Evolutionary conservation across 768 basidiomycete species (phyloP), one percentile per base, ranked within the genome.

Genomic region (Trametes cubensis): DNA sequence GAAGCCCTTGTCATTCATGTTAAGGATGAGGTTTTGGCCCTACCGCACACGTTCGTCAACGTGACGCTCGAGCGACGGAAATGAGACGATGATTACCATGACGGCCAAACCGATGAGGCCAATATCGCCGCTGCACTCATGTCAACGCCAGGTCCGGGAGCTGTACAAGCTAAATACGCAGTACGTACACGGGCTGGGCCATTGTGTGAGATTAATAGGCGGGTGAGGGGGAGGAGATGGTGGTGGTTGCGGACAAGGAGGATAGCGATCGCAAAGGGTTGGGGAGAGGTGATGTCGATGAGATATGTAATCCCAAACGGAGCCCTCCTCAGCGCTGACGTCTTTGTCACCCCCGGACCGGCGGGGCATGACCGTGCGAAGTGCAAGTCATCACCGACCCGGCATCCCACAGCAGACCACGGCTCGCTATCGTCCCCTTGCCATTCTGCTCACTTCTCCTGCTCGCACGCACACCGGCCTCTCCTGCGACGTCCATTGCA

Each of bases 1-100:
- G 82, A 95, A 99, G 55, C 97, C 97, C 79, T 99, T 99, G 83
- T 99, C 97, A 77, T 97, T 97, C 93, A 97, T 98, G 82, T 98
- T 97, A 70, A 98, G 81, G 76, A 97, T 95, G 74, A 97, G 77
- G 76, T 96, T 97, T 86, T 96, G 95, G 72, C 94, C 95, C 94
- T 95, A 70, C 50, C 57, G 49, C 7, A 11, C 38, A 47, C 34
- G 26, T 26, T 28, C 58, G 50, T 62, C 30, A 57, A 42, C 61
- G 41, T 23, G 53, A 66, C 60, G 59, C 26, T 42, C 4, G 48
- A 66, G 61, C 66, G 67, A 70, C 47, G 40, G 34, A 60, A 59
- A 49, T 34, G 54, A 28, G 55, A 60, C 17, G 58, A 59, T 13
- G 18, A 75, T 60, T 75, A 95, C 95, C 95, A 98, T 98, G 81